These are phyloP conservation scores for Graphilbum ipis-grandicollis DNA, from an alignment of 2,329 filamentous ascomycete species.

Conservation along the genomic window DNA sequence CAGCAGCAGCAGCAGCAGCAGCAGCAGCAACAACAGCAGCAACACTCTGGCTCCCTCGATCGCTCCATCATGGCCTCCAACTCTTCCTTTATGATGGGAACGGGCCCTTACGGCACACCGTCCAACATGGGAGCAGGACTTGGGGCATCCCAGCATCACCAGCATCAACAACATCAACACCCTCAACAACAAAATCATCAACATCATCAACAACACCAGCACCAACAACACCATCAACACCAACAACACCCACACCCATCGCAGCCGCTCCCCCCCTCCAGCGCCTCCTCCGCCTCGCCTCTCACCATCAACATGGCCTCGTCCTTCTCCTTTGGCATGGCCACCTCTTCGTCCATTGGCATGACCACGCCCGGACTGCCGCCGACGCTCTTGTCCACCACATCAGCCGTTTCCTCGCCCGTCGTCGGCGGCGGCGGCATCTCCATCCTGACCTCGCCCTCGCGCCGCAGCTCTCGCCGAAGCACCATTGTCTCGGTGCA, in stretches of 20 bases:
- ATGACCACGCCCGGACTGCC: neutral
- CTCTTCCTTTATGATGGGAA: no score
- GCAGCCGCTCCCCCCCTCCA: no score
- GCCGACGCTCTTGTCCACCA: neutral
- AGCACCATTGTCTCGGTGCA: no score
- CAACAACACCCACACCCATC: neutral
- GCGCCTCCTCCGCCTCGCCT: no score
- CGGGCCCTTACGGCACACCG: no score
- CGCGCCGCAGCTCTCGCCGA: no score
- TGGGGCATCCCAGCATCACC: no score
- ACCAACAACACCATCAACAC: constrained; percentile 1
- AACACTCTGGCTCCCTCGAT: no score
- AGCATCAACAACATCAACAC: neutral
- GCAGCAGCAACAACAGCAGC: constrained; percentile 1
- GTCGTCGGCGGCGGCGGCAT: no score
- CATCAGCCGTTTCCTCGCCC: neutral
- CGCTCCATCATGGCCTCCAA: no score
- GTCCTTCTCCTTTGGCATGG: neutral
- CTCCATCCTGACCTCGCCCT: no score
- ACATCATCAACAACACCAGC: neutral
- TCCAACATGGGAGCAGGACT: no score
- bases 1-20: constrained; percentile 1
- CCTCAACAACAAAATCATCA: neutral
- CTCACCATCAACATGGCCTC: constrained; percentile 2
- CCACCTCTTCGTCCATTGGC: neutral